Evolutionary conservation across 176 grass and related monocot genomes (phyloP).

Genomic region (Leersia perrieri): DNA sequence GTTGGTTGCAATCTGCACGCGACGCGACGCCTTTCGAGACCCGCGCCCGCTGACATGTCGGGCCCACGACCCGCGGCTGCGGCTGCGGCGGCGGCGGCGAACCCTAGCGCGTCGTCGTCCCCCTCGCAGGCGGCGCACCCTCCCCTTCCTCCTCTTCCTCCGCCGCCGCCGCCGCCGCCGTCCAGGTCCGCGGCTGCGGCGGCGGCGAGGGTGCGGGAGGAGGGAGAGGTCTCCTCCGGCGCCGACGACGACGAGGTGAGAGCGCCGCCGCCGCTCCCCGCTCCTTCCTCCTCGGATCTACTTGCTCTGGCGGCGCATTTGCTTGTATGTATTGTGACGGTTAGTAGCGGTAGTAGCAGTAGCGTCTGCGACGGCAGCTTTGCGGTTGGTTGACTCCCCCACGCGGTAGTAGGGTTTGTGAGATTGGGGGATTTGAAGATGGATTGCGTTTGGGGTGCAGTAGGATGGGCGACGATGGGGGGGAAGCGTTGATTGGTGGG

Average conservation of each 20-base stretch:
- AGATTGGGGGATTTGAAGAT: not conserved
- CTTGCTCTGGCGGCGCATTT: not conserved
- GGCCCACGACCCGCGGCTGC: slow-evolving; percentile 17
- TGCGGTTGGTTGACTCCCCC: not conserved
- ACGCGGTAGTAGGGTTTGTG: not conserved
- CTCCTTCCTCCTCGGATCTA: not conserved
- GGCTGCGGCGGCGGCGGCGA: slow-evolving; percentile 5
- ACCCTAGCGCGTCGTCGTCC: slow-evolving; percentile 35
- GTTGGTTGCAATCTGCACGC: too few relatives aligned
- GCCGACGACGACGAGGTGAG: slow-evolving; percentile 63
- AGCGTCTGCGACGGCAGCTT: not conserved
- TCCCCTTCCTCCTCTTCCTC: not conserved
- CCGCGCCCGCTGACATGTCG: slow-evolving; percentile 34
- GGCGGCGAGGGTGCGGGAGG: slow-evolving; percentile 50
- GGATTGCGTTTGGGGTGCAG: not conserved
- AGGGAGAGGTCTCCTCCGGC: slow-evolving; percentile 68
- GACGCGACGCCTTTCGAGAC: slow-evolving; percentile 24
- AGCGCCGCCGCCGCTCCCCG: not conserved
- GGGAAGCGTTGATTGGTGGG: not conserved
- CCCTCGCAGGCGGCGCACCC: not conserved
- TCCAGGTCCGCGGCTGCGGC: not conserved
- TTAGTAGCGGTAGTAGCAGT: too few relatives aligned
- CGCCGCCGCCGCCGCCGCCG: not conserved
- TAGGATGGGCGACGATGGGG: not conserved
- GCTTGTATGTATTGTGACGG: not conserved